phyloP scores from a whole-genome alignment of 176 grass and related monocot species.

The Thalia dealbata region DNA sequence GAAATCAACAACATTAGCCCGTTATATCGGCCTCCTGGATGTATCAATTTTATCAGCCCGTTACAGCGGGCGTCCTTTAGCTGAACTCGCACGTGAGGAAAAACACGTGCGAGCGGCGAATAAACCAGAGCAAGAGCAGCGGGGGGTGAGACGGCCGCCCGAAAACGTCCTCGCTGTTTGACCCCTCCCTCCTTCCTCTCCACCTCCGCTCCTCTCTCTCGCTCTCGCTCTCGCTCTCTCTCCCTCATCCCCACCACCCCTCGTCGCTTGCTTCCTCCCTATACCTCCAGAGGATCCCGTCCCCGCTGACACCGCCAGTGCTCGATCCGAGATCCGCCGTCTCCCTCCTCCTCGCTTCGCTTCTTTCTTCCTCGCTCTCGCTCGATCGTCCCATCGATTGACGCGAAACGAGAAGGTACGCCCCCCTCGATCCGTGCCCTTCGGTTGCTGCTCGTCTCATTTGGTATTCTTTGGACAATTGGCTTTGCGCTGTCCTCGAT shows the following conservation, averaged over 20 bases:
- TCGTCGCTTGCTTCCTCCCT: neutral
- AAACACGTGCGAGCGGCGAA: too few species aligned
- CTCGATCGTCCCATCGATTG: constrained; percentile 4
- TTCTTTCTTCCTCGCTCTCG: constrained; percentile 9
- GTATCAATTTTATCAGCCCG: too few species aligned
- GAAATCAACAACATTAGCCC: too few species aligned
- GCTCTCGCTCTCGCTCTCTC: neutral
- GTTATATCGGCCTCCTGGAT: too few species aligned
- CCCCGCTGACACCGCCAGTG: neutral
- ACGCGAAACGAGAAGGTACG: constrained; percentile 9
- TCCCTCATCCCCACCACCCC: neutral
- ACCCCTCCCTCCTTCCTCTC: too few species aligned
- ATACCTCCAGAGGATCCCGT: neutral
- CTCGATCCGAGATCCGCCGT: neutral
- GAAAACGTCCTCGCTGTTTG: too few species aligned
- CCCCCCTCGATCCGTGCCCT: neutral
- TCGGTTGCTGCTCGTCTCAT: neutral
- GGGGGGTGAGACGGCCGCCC: too few species aligned
- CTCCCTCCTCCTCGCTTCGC: neutral
- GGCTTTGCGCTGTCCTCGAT: neutral
- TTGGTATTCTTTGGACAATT: too few species aligned
- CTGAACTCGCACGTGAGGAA: too few species aligned
- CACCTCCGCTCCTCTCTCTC: neutral
- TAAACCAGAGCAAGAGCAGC: too few species aligned
- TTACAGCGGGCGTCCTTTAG: too few species aligned